Percentiles rank a stretch among this genome's conserved stretches.
Conservation (phyloP, 176 grass and related monocot genomes). For the Elymus sibiricus region DNA sequence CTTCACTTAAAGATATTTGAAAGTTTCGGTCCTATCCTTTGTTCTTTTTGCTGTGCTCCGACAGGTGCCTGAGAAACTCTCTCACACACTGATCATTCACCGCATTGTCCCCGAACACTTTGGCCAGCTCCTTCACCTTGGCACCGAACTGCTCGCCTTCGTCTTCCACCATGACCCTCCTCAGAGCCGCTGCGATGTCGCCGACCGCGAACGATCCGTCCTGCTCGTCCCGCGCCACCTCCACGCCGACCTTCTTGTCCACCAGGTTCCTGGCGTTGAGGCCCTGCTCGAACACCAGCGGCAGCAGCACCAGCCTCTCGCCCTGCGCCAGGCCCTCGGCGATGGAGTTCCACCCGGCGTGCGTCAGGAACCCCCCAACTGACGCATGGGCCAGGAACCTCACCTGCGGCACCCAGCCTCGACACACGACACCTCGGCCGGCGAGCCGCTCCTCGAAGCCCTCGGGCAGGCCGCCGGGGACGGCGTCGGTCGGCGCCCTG, state of each 20-base stretch:
- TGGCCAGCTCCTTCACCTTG: slow-evolving; percentile 33
- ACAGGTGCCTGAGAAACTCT: slow-evolving; percentile 35
- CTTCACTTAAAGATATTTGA: not conserved
- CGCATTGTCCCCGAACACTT: slow-evolving; percentile 46
- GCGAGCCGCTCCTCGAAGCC: slow-evolving; percentile 35
- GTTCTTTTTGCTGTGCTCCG: slow-evolving; percentile 11
- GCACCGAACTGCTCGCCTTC: slow-evolving; percentile 23
- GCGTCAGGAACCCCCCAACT: slow-evolving; percentile 56
- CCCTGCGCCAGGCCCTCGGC: slow-evolving; percentile 42
- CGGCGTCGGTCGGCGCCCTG: too few relatives aligned
- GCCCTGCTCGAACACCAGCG: slow-evolving; percentile 56
- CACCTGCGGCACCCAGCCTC: slow-evolving; percentile 53
- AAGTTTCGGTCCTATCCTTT: not conserved
- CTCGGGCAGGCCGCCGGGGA: slow-evolving; percentile 3
- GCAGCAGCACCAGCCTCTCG: slow-evolving; percentile 43
- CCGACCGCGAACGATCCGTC: slow-evolving; percentile 49
- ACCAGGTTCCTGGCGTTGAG: slow-evolving; percentile 53
- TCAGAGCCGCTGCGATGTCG: slow-evolving; percentile 38
- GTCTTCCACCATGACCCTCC: slow-evolving; percentile 45
- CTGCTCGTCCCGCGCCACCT: slow-evolving; percentile 42
- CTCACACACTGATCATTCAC: slow-evolving; percentile 39
- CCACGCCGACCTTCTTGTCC: slow-evolving; percentile 33
- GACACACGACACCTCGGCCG: slow-evolving; percentile 29
- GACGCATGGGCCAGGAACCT: slow-evolving; percentile 45
- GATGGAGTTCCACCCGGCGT: slow-evolving; percentile 57